Conservation (phyloP, 345 rosid genomes). For the Syzygium jambos region DNA sequence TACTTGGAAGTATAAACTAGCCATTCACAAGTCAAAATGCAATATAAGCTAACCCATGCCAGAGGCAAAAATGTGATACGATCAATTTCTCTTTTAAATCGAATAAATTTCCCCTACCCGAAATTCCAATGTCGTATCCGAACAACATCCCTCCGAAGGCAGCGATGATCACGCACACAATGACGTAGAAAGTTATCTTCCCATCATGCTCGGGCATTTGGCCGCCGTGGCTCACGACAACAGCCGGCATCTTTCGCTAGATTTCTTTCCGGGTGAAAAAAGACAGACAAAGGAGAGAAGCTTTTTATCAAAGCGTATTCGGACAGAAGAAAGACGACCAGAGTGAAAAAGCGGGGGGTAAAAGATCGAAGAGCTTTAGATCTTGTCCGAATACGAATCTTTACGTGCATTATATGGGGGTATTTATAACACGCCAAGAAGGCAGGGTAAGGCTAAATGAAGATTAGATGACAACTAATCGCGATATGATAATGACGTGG, state of each 20-base stretch:
- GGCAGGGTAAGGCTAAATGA: not conserved
- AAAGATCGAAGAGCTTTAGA: not conserved
- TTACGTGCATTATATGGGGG: not conserved
- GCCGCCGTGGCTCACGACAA: conserved; percentile 1
- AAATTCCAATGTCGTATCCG: conserved; percentile 27
- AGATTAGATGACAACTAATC: not conserved
- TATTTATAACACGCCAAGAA: not conserved
- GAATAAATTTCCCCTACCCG: conserved; percentile 22
- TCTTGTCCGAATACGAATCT: not conserved
- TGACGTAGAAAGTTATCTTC: conserved; percentile 23
- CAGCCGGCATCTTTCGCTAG: conserved; percentile 23
- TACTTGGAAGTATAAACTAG: not conserved
- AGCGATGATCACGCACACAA: conserved; percentile 27
- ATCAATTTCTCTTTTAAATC: not conserved
- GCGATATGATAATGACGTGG: not conserved
- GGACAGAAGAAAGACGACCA: not conserved
- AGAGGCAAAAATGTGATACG: not conserved
- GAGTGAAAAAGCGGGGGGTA: not conserved
- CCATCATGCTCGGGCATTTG: conserved; percentile 30
- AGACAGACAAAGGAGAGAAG: not conserved
- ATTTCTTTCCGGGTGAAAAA: not conserved
- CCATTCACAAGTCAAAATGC: not conserved
- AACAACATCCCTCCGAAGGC: conserved; percentile 52
- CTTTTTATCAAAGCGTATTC: not conserved
- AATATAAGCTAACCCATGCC: not conserved